Conservation (phyloP, 75 land plant genomes). For the Picea sitchensis region DNA sequence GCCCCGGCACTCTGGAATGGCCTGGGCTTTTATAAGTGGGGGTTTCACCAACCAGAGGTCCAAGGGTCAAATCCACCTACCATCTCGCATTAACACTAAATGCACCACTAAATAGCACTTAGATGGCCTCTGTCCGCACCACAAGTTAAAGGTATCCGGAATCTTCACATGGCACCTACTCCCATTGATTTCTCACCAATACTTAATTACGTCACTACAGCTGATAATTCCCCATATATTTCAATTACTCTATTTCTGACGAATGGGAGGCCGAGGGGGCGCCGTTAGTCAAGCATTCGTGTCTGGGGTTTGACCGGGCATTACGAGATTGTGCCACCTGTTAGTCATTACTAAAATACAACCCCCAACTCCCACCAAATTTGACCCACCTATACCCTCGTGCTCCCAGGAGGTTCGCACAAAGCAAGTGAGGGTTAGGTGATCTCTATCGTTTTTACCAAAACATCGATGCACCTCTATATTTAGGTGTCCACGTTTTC, state of each 20-base stretch:
- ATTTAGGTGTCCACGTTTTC: too few relatives aligned
- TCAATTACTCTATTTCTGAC: too few relatives aligned
- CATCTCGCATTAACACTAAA: neutral
- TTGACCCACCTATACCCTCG: neutral
- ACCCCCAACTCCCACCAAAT: neutral
- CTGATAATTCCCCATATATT: too few relatives aligned
- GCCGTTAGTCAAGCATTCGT: too few relatives aligned
- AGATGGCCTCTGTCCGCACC: neutral
- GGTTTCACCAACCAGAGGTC: constrained; percentile 9
- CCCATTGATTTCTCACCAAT: neutral
- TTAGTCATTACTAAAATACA: neutral
- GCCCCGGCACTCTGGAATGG: neutral
- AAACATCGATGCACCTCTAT: too few relatives aligned
- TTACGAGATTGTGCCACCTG: neutral
- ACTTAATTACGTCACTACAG: too few relatives aligned
- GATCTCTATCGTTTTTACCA: too few relatives aligned
- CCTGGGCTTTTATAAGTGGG: neutral
- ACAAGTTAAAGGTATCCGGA: neutral
- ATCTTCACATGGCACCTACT: neutral
- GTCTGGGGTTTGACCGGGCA: too few relatives aligned
- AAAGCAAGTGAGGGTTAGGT: too few relatives aligned
- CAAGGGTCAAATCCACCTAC: constrained; percentile 9
- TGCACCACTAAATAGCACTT: neutral
- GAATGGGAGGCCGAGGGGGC: too few relatives aligned
- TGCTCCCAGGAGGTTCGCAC: too few relatives aligned